phyloP scores from a whole-genome alignment of 441 rosid species.

The Hypseocharis bilobata region DNA sequence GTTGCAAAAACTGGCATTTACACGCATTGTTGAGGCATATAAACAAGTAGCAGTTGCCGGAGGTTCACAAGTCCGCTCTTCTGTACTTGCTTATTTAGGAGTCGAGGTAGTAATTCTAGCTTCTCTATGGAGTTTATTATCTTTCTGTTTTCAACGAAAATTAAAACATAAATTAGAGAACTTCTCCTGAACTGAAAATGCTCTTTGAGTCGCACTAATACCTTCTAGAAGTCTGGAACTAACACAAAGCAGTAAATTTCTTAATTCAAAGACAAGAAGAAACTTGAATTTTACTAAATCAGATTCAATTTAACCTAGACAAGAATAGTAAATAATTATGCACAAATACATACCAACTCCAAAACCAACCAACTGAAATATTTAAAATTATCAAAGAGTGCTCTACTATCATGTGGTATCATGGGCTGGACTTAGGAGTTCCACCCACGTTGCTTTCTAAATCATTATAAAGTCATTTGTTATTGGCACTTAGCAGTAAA shows the following conservation, averaged over 20 bases:
- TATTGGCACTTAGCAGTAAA: too few relatives aligned
- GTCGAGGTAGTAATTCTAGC: slow-evolving; percentile 57
- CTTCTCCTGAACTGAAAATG: neutral
- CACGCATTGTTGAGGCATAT: slow-evolving; percentile 71
- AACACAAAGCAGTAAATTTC: too few relatives aligned
- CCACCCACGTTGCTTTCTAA: too few relatives aligned
- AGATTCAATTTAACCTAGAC: neutral
- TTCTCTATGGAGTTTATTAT: slow-evolving; percentile 14
- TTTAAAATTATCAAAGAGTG: too few relatives aligned
- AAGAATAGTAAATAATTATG: too few relatives aligned
- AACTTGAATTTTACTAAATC: neutral
- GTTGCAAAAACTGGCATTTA: slow-evolving; percentile 61
- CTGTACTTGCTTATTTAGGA: slow-evolving; percentile 78
- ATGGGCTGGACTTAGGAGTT: too few relatives aligned
- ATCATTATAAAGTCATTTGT: too few relatives aligned
- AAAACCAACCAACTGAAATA: neutral
- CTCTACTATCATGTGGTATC: too few relatives aligned
- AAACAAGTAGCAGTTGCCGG: slow-evolving; percentile 79
- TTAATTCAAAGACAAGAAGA: neutral
- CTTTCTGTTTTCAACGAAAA: neutral
- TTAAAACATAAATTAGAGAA: neutral
- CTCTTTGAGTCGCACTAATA: neutral
- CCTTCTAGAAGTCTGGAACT: neutral
- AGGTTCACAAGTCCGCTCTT: slow-evolving; percentile 68
- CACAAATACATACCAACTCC: neutral